A percentile compares a stretch with the other conserved stretches of the same genome.
phyloP scores from a whole-genome alignment of 495 filamentous ascomycete species.

The Podospora pseudocomata region DNA sequence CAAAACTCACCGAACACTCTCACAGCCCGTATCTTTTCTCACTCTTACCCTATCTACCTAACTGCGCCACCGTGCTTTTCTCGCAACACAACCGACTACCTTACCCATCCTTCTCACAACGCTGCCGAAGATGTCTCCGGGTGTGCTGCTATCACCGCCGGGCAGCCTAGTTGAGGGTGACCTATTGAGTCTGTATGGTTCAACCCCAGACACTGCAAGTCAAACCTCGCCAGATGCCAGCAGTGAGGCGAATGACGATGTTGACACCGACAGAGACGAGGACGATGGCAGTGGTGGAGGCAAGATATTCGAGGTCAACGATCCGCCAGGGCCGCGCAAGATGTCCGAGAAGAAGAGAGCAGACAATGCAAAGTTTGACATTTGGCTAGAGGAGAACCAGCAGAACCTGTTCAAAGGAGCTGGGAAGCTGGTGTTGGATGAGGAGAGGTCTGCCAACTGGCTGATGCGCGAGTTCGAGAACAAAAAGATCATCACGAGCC shows the following conservation, averaged over 20 bases:
- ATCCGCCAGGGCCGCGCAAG: constrained; percentile 29
- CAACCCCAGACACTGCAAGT: not conserved
- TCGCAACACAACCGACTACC: not conserved
- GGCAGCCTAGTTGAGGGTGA: not conserved
- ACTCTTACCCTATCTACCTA: not conserved
- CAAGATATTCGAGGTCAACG: constrained; percentile 24
- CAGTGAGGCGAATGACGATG: not conserved
- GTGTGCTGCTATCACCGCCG: not conserved
- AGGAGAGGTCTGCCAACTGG: constrained; percentile 25
- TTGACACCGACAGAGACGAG: constrained; percentile 23
- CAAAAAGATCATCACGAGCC: constrained; percentile 60
- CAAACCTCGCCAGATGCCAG: not conserved
- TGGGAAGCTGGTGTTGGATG: constrained; percentile 16
- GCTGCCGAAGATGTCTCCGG: not conserved
- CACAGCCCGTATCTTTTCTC: no score
- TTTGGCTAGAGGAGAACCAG: constrained; percentile 38
- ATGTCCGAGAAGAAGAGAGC: constrained; percentile 46
- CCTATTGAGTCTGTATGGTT: not conserved
- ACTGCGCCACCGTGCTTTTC: not conserved
- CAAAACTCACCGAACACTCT: no score
- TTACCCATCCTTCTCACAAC: not conserved
- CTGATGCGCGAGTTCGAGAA: constrained; percentile 33
- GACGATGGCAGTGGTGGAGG: constrained; percentile 14
- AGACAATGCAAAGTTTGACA: constrained; percentile 54
- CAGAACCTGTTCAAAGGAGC: constrained; percentile 15